Percentiles rank a stretch among this genome's conserved stretches.
Evolutionary conservation across 176 grass and related monocot species (phyloP).

Genomic region (Cenchrus fungigraminus): DNA sequence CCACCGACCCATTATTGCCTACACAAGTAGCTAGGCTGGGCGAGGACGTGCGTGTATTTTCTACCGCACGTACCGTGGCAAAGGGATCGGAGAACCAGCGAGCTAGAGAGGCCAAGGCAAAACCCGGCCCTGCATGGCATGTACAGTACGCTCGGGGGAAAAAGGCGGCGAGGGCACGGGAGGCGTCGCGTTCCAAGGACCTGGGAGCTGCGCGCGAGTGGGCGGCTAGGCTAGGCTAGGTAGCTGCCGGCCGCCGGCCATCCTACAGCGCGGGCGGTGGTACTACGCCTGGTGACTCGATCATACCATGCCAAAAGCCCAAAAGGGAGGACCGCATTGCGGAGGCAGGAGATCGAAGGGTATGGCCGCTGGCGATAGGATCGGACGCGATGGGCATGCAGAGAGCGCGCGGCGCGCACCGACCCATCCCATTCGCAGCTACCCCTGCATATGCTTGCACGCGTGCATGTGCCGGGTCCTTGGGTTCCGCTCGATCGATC

Average conservation of each 20-base stretch:
- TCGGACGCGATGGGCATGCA: slow-evolving; percentile 2
- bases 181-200: slow-evolving; percentile 42
- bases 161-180: not conserved
- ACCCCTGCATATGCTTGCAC: not conserved
- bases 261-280: too few species aligned
- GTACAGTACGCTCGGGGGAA: not conserved
- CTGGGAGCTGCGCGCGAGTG: slow-evolving; percentile 32
- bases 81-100: not conserved
- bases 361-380: not conserved
- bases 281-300: too few species aligned
- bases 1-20: not conserved
- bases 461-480: slow-evolving; percentile 39
- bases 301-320: too few species aligned
- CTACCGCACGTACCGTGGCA: not conserved
- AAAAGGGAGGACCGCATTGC: too few species aligned
- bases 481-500: slow-evolving; percentile 7
- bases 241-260: not conserved
- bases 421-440: not conserved
- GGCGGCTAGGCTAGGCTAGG: not conserved
- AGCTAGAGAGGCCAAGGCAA: not conserved
- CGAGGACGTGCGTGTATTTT: not conserved
- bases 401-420: not conserved
- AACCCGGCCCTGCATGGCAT: not conserved
- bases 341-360: not conserved
- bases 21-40: not conserved